Conservation (phyloP, 176 grass and related monocot genomes). For the Aegilops longissima region DNA sequence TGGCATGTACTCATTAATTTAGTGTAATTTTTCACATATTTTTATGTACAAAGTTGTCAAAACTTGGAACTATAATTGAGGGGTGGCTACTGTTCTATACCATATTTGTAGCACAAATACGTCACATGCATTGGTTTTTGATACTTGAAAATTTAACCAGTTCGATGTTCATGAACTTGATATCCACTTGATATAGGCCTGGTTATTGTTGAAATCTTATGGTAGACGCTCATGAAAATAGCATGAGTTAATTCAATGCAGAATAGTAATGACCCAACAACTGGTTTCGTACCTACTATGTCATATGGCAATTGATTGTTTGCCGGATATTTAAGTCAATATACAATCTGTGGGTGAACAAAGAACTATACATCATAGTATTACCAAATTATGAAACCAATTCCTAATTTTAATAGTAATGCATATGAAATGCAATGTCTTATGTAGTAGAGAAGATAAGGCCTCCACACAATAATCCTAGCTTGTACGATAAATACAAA, state of each 20-base stretch:
- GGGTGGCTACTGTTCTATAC: neutral
- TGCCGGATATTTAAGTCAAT: too few species aligned
- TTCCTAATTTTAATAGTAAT: too few species aligned
- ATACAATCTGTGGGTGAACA: too few species aligned
- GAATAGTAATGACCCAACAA: neutral
- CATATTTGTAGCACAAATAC: neutral
- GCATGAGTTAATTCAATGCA: neutral
- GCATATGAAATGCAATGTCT: too few species aligned
- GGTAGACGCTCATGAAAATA: neutral
- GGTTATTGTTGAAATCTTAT: neutral
- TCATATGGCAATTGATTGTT: too few species aligned
- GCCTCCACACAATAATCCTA: too few species aligned
- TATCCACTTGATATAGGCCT: neutral
- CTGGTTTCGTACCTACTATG: neutral
- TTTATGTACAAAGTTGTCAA: neutral
- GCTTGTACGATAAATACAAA: too few species aligned
- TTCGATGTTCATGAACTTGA: neutral
- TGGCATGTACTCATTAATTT: neutral
- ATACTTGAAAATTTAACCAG: neutral
- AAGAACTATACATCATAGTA: too few species aligned
- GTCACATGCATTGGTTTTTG: neutral
- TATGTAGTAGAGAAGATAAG: too few species aligned
- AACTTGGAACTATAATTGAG: neutral
- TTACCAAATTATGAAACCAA: too few species aligned
- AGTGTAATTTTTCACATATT: neutral